Base-by-base conservation (phyloP, 2,329 filamentous ascomycete species). In the Calonectria pseudoturangicola region DNA sequence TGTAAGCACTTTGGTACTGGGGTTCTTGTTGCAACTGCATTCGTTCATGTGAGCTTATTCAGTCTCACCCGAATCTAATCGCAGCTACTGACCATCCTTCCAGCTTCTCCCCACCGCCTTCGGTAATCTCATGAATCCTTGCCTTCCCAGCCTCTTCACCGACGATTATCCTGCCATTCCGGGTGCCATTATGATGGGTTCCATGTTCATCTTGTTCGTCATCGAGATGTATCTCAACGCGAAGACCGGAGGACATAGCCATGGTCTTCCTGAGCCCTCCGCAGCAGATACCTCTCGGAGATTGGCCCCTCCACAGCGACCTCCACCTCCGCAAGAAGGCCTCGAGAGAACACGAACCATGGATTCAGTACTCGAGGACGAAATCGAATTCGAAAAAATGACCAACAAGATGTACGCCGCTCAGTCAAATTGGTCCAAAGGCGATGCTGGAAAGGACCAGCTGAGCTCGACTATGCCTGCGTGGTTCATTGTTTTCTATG, bases 21-120 rank as follows among this genome's bases (percentile, higher is more conserved):
- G 73, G 93, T 94, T 21, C 86, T 94, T 45, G 89, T 94, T 70
- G 92, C 93, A 30, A 94, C 93, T 2, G 93, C 93, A 3, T 94
- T 94, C 76, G 92, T 94, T 25, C 93, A 94, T 87, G 87, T 92
- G 78, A 76, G 87, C 82, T 4, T 4, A 6, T 33, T 39, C n/a
- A 12, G 8, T 8, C 13, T 18, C 27, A 3, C 9, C 5, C 25
- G 1, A 15, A 41, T 41, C 30, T 36, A 28, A 21, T 25, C 45
- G 36, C 10, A 68, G 54, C 75, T 71, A 54, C 70, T 70, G 4
- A 67, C 36, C 27, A 25, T 43, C 21, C 18, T 1, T 48, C 4
- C 30, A 88, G 85, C 85, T 92, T 75, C 86, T 92, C 8, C 91
- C 91, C 0, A 91, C 89, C 4, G 90, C 91, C 18, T 92, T 92